These are phyloP conservation scores for Huntiella moniliformis DNA, from an alignment of 2,329 filamentous ascomycete genomes.

Conservation along the genomic window DNA sequence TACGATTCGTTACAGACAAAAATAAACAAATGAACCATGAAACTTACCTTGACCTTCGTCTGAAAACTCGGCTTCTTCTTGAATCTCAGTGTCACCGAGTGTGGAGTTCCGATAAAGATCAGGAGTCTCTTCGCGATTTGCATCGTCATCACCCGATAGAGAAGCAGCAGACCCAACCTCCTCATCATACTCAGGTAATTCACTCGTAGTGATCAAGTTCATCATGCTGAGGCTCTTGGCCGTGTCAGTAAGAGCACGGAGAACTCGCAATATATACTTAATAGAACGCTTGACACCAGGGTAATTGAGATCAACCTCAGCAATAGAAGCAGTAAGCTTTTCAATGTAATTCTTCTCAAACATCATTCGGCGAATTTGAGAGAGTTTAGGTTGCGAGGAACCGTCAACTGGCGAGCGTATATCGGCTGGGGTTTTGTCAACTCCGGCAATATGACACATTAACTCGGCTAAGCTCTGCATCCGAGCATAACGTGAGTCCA, in stretches of 20 bases:
- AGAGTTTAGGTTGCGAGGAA: constrained; percentile 6
- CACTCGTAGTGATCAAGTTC: constrained; percentile 50
- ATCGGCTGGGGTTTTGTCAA: constrained; percentile 40
- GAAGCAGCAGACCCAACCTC: constrained; percentile 78
- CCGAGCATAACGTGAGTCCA: constrained; percentile 73
- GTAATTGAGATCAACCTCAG: constrained; percentile 89
- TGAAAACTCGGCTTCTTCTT: constrained; percentile 40
- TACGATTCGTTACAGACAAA: too few relatives aligned
- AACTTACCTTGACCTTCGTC: constrained; percentile 32
- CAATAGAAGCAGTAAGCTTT: constrained; percentile 75
- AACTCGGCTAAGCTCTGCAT: constrained; percentile 77
- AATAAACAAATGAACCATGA: too few relatives aligned
- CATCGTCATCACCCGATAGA: constrained; percentile 66
- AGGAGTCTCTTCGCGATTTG: constrained; percentile 77
- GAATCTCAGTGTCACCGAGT: constrained; percentile 79
- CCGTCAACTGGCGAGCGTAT: constrained; percentile 28
- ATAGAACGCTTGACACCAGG: constrained; percentile 83
- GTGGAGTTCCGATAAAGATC: constrained; percentile 95
- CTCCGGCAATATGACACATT: constrained; percentile 80
- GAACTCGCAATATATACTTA: constrained; percentile 83
- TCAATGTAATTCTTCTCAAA: constrained; percentile 94
- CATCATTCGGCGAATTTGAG: constrained; percentile 79
- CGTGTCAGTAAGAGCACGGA: constrained; percentile 72
- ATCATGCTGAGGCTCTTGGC: constrained; percentile 70
- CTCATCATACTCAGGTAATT: constrained; percentile 50